Evolutionary conservation across 2,329 filamentous ascomycete genomes (phyloP).

Genomic region (Ophiostoma australiae): DNA sequence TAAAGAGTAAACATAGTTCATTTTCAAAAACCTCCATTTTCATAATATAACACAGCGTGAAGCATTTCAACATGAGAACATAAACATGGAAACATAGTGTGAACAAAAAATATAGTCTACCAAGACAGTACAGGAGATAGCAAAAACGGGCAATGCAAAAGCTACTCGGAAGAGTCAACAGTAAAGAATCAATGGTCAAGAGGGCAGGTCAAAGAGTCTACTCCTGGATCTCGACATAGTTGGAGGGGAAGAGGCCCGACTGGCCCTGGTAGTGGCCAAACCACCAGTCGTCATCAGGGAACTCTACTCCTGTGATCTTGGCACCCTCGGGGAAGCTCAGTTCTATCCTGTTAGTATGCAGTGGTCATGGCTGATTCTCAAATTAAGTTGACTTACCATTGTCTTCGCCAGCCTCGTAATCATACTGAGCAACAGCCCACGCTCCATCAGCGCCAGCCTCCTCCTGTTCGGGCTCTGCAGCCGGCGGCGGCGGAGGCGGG

Average conservation of each 20-base stretch:
- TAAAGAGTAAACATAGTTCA: background rate
- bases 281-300: constrained; percentile 99
- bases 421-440: constrained; percentile 81
- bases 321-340: constrained; percentile 85
- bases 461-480: constrained; percentile 39
- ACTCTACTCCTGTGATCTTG: constrained; percentile 77
- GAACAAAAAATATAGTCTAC: constrained; percentile 1
- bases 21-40: background rate
- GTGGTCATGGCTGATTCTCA: background rate
- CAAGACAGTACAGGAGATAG: constrained; percentile 1
- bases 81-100: background rate
- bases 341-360: constrained; percentile 41
- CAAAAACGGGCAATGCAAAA: background rate
- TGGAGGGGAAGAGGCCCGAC: constrained; percentile 76
- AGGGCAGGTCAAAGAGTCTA: constrained; percentile 1
- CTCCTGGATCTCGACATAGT: constrained; percentile 58
- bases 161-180: background rate
- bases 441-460: constrained; percentile 41
- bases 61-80: background rate
- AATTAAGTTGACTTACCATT: constrained; percentile 54
- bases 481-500: constrained; percentile 35
- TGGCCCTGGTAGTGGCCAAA: constrained; percentile 77
- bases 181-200: background rate
- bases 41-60: background rate
- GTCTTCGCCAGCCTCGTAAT: constrained; percentile 95